phyloP scores from a whole-genome alignment of 306 rosid genomes.

The Prunus salicina region DNA sequence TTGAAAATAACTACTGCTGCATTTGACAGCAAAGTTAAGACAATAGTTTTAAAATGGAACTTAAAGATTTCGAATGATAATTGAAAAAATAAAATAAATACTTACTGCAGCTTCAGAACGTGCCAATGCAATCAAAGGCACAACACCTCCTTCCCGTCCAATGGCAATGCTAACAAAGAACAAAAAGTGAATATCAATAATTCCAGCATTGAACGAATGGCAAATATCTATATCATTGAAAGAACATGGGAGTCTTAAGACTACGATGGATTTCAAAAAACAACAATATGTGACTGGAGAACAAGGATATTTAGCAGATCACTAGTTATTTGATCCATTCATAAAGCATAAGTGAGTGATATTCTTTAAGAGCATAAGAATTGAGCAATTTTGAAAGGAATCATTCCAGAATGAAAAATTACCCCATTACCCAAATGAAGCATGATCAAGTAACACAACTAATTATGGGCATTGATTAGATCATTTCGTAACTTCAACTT shows the following conservation, averaged over 20 bases:
- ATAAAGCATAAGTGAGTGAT: background rate
- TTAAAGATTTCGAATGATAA: background rate
- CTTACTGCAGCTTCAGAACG: slow-evolving; percentile 90
- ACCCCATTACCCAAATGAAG: background rate
- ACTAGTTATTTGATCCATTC: background rate
- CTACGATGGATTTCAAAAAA: background rate
- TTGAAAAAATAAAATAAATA: slow-evolving; percentile 24
- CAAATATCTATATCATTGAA: background rate
- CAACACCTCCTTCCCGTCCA: slow-evolving; percentile 99
- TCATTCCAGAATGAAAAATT: background rate
- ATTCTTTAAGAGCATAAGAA: slow-evolving; percentile 2
- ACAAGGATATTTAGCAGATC: background rate
- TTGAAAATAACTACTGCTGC: background rate
- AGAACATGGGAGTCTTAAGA: background rate
- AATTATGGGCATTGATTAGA: background rate
- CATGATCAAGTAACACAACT: background rate
- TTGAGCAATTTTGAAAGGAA: background rate
- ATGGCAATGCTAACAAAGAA: slow-evolving; percentile 78
- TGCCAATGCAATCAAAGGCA: slow-evolving; percentile 93
- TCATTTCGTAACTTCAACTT: background rate
- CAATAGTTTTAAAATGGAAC: background rate
- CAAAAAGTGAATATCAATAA: slow-evolving; percentile 12
- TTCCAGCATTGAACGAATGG: slow-evolving; percentile 1
- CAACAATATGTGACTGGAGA: background rate
- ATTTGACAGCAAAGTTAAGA: background rate